phyloP scores from a whole-genome alignment of 2,329 filamentous ascomycete genomes.

The Knufia fluminis region DNA sequence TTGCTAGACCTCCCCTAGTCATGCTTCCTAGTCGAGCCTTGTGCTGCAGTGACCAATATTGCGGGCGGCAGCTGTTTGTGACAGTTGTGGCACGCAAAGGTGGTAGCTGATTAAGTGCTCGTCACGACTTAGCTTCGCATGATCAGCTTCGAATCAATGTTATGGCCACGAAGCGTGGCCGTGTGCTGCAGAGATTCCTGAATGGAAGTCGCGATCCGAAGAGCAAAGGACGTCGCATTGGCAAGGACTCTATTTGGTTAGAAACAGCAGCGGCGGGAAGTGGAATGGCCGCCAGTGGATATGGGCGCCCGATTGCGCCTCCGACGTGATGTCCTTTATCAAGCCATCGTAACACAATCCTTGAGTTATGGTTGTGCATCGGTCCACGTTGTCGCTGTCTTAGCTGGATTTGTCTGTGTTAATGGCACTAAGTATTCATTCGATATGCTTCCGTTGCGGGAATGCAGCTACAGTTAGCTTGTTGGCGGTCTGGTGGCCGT shows the following conservation, averaged over 20 bases:
- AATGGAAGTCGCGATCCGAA: not conserved
- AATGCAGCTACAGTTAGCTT: constrained; percentile 7
- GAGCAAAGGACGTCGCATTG: not conserved
- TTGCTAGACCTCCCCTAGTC: not conserved
- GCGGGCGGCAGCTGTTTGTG: not conserved
- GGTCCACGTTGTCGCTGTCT: constrained; percentile 3
- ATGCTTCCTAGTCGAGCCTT: not conserved
- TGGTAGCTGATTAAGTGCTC: not conserved
- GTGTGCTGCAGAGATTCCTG: too few relatives aligned
- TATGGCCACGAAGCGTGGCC: not conserved
- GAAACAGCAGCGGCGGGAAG: not conserved
- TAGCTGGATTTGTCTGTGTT: not conserved
- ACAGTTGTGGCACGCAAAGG: not conserved
- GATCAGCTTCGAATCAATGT: not conserved
- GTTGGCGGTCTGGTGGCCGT: not conserved
- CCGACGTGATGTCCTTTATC: not conserved
- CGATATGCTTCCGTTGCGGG: not conserved
- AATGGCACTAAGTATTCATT: not conserved
- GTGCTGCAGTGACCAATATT: not conserved
- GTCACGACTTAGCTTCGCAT: not conserved
- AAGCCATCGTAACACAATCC: constrained; percentile 1
- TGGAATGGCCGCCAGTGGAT: not conserved
- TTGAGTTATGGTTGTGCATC: not conserved
- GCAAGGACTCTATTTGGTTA: not conserved
- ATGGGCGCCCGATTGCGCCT: not conserved